These are phyloP conservation scores for Fusarium nodosum DNA, from an alignment of 2,329 filamentous ascomycete genomes.

Conservation along the genomic window DNA sequence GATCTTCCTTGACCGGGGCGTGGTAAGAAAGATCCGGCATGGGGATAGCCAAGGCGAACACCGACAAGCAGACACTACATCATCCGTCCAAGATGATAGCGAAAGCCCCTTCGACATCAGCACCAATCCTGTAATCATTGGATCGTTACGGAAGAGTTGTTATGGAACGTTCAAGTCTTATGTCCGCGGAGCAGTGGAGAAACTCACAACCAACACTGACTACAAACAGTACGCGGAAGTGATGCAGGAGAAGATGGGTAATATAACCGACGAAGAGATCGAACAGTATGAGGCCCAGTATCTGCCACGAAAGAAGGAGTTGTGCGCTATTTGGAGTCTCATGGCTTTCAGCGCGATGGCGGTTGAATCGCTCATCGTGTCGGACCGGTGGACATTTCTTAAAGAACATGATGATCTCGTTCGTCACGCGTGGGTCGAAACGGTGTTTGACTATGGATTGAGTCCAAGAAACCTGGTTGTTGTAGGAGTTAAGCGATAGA, in stretches of 20 bases:
- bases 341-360: slow-evolving; percentile 96
- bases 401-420: slow-evolving; percentile 80
- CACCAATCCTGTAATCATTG: slow-evolving; percentile 87
- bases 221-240: slow-evolving; percentile 71
- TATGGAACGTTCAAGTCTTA: slow-evolving; percentile 83
- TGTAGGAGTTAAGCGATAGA: slow-evolving; percentile 82
- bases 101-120: slow-evolving; percentile 66
- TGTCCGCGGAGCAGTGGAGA: slow-evolving; percentile 82
- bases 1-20: slow-evolving; percentile 87
- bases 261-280: slow-evolving; percentile 82
- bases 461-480: slow-evolving; percentile 94
- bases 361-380: slow-evolving; percentile 89
- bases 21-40: slow-evolving; percentile 74
- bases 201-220: slow-evolving; percentile 72
- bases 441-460: slow-evolving; percentile 87
- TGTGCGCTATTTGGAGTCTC: slow-evolving; percentile 90
- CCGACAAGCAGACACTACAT: slow-evolving; percentile 27
- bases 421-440: slow-evolving; percentile 87
- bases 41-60: slow-evolving; percentile 49
- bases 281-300: slow-evolving; percentile 76
- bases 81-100: slow-evolving; percentile 38
- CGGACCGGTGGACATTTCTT: slow-evolving; percentile 90
- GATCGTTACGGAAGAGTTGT: slow-evolving; percentile 83
- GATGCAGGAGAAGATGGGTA: slow-evolving; percentile 74
- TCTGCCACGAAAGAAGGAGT: slow-evolving; percentile 77